These are phyloP conservation scores for Holtermannia corniformis DNA, from an alignment of 768 basidiomycete species.

Conservation along the genomic window DNA sequence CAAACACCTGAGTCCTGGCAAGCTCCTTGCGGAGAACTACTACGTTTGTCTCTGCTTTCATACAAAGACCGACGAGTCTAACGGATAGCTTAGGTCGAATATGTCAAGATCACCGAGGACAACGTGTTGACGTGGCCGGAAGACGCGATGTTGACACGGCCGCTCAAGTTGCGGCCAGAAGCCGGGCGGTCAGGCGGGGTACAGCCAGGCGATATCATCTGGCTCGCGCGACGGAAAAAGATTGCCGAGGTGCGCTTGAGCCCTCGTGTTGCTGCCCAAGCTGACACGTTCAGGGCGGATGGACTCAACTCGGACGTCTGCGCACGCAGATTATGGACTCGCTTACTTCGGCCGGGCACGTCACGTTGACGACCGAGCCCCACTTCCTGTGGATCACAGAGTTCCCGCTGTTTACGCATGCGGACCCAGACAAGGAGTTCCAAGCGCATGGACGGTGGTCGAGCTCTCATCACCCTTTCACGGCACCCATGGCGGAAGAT, in stretches of 20 bases:
- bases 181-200: constrained; percentile 24
- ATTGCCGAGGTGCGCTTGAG: constrained; percentile 32
- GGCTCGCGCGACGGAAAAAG: constrained; percentile 38
- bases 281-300: constrained; percentile 58
- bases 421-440: constrained; percentile 78
- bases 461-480: constrained; percentile 91
- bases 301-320: constrained; percentile 65
- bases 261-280: neutral
- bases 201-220: constrained; percentile 37
- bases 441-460: constrained; percentile 81
- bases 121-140: constrained; percentile 32
- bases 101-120: constrained; percentile 27
- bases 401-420: constrained; percentile 81
- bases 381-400: constrained; percentile 94
- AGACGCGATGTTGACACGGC: constrained; percentile 26
- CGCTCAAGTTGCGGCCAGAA: constrained; percentile 26
- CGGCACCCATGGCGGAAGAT: constrained; percentile 89
- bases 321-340: constrained; percentile 56
- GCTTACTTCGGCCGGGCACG: constrained; percentile 51
- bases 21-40: constrained; percentile 16
- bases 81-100: constrained; percentile 24
- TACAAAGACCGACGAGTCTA: neutral
- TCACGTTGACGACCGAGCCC: constrained; percentile 51
- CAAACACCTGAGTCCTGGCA: constrained; percentile 14
- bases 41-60: constrained; percentile 11